Evolutionary conservation across 2,329 filamentous ascomycete genomes (phyloP).

Genomic region (Ascocoryne sarcoides): DNA sequence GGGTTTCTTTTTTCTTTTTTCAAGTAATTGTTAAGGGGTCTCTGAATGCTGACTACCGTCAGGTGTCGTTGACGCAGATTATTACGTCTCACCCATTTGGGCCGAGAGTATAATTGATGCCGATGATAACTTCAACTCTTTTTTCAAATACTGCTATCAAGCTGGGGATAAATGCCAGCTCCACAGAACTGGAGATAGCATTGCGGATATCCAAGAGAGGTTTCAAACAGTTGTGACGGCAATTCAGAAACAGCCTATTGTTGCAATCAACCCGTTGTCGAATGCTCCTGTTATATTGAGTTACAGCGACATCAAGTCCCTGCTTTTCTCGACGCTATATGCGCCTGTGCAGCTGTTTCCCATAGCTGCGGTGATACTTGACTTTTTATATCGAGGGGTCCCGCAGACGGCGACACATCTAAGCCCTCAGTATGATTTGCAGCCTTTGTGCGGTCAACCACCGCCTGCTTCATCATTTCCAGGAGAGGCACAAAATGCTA

Average conservation of each 20-base stretch:
- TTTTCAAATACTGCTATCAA: conserved; percentile 26
- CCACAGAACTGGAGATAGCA: conserved; percentile 16
- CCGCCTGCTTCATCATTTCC: conserved; percentile 9
- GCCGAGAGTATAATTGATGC: not conserved
- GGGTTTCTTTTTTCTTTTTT: no score
- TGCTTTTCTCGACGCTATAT: conserved; percentile 25
- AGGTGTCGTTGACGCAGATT: conserved; percentile 24
- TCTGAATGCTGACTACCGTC: no score
- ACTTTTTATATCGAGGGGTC: conserved; percentile 29
- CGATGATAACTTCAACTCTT: conserved; percentile 4
- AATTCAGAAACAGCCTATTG: conserved; percentile 30
- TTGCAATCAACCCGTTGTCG: conserved; percentile 11
- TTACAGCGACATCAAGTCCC: conserved; percentile 20
- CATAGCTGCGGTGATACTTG: conserved; percentile 17
- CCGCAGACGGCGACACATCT: conserved; percentile 20
- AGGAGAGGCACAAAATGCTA: conserved; percentile 18
- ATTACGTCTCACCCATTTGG: conserved; percentile 20
- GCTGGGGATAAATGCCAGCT: conserved; percentile 28
- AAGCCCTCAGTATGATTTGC: not conserved
- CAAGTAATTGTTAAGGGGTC: no score
- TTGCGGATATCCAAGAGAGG: conserved; percentile 17
- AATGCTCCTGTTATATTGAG: conserved; percentile 20
- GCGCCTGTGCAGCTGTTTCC: conserved; percentile 20
- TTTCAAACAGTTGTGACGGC: conserved; percentile 31
- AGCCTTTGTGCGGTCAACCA: conserved; percentile 9